A percentile compares a stretch with the other conserved stretches of the same genome.
Conservation (phyloP, 352 stramenopile genomes). For the Phytophthora ohioensis region DNA sequence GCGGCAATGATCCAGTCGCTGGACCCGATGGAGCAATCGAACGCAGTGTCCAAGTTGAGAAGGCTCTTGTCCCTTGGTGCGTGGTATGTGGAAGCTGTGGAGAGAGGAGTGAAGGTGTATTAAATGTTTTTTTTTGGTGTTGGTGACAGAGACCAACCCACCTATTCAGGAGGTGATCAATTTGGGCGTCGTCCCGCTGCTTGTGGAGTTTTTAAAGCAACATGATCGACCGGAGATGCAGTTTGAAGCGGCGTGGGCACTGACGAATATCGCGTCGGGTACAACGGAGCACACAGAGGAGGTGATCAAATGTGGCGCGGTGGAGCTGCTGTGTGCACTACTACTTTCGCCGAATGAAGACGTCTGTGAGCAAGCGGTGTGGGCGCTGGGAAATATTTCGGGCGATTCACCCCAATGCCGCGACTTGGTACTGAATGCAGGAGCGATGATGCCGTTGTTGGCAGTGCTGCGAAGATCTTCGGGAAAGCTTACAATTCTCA, state of each 20-base stretch:
- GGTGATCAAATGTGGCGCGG: constrained; percentile 97
- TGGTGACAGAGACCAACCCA: constrained; percentile 93
- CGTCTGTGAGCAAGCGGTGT: constrained; percentile 97
- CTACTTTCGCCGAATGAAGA: constrained; percentile 97
- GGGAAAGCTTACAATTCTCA: constrained; percentile 96
- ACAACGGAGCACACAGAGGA: constrained; percentile 98
- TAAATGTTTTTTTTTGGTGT: constrained; percentile 11
- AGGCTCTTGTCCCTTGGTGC: constrained; percentile 97
- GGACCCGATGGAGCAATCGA: constrained; percentile 92
- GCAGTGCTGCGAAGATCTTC: constrained; percentile 92
- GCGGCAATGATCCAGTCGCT: constrained; percentile 95
- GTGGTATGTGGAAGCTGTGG: constrained; percentile 1
- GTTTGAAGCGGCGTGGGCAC: constrained; percentile 99
- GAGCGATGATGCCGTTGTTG: constrained; percentile 96
- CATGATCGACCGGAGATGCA: constrained; percentile 95
- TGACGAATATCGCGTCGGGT: constrained; percentile 99
- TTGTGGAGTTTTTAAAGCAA: constrained; percentile 97
- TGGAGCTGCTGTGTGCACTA: constrained; percentile 97
- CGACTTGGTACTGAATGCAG: constrained; percentile 95
- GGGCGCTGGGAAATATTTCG: constrained; percentile 99
- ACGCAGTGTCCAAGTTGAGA: constrained; percentile 96
- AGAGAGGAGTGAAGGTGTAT: background rate
- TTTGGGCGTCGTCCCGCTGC: constrained; percentile 95
- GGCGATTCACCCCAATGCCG: constrained; percentile 97
- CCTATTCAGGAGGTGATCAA: constrained; percentile 99